Evolutionary conservation across 306 rosid species (phyloP).

Genomic region (Cicer judaicum): DNA sequence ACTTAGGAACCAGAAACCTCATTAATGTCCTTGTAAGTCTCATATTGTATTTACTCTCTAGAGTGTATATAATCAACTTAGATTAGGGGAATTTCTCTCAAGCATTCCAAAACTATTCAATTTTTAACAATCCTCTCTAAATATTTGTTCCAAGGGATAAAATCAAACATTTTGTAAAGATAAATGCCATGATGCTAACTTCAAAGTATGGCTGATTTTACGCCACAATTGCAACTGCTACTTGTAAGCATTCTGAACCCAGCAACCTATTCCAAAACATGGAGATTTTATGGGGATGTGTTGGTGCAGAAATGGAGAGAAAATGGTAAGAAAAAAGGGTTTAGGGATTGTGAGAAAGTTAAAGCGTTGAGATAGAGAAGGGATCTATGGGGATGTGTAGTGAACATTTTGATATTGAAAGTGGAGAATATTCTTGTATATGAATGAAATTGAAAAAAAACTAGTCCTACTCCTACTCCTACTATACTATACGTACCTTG

Average conservation of each 20-base stretch:
- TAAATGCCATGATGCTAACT: too few species aligned
- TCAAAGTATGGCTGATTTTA: too few species aligned
- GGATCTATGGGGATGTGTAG: not conserved
- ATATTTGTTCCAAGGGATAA: too few species aligned
- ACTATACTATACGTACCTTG: too few species aligned
- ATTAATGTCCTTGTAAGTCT: not conserved
- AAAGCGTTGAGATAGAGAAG: not conserved
- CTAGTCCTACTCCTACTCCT: too few species aligned
- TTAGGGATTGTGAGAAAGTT: not conserved
- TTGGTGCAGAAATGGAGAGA: not conserved
- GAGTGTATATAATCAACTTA: not conserved
- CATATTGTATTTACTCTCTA: not conserved
- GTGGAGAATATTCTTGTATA: too few species aligned
- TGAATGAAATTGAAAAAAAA: too few species aligned
- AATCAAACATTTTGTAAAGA: too few species aligned
- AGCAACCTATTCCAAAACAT: not conserved
- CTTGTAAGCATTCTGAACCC: not conserved
- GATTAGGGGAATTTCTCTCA: not conserved
- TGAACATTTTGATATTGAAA: too few species aligned
- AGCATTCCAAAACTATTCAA: not conserved
- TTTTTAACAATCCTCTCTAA: not conserved
- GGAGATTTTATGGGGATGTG: not conserved
- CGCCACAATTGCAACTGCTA: not conserved
- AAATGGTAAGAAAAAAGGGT: not conserved
- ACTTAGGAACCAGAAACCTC: not conserved